Evolutionary conservation across 345 rosid species (phyloP).

Genomic region (Eucalyptus shirleyi): DNA sequence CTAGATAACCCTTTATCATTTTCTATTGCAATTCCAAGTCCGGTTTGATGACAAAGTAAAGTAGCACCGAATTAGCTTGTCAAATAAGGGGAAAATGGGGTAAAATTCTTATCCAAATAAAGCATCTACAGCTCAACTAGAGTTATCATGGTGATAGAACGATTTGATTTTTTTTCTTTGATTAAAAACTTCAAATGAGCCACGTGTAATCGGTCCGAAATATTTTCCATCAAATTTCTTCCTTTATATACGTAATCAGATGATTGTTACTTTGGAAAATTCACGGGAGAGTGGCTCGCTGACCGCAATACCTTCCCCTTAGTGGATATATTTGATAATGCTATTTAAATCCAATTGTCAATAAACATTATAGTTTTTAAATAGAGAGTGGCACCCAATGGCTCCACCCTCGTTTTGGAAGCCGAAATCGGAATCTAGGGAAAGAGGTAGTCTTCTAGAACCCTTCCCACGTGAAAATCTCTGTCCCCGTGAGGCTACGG

Average conservation of each 20-base stretch:
- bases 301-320: not conserved
- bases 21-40: no score
- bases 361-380: no score
- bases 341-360: not conserved
- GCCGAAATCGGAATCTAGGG: not conserved
- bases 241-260: not conserved
- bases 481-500: not conserved
- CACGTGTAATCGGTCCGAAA: not conserved
- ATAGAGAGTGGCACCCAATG: no score
- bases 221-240: not conserved
- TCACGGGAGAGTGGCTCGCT: not conserved
- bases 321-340: not conserved
- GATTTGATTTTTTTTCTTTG: not conserved
- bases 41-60: no score
- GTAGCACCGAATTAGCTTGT: no score
- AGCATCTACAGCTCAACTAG: no score
- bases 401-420: no score
- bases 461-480: not conserved
- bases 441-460: not conserved
- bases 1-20: not conserved
- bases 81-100: no score
- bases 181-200: not conserved
- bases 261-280: not conserved
- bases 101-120: no score
- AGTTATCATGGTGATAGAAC: no score